phyloP scores from a whole-genome alignment of 805 yeast species.

The Yamadazyma sp. region DNA sequence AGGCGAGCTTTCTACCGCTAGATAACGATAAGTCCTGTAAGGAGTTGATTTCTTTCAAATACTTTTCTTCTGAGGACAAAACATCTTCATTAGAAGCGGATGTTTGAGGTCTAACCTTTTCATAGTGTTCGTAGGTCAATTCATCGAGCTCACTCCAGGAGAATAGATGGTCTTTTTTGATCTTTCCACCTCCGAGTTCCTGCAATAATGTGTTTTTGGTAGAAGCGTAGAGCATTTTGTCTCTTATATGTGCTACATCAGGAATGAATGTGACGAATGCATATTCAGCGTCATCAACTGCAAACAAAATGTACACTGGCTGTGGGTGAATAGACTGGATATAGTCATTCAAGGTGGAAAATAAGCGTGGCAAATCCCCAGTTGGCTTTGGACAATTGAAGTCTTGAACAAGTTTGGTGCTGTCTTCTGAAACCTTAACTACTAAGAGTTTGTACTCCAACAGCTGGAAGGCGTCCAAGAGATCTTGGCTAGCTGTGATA shows the following conservation, averaged over 20 bases:
- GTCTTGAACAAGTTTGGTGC: constrained; percentile 35
- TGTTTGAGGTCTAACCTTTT: constrained; percentile 12
- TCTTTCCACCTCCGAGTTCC: constrained; percentile 64
- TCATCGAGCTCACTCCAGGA: constrained; percentile 60
- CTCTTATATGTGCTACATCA: constrained; percentile 74
- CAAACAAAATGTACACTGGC: constrained; percentile 36
- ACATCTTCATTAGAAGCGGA: constrained; percentile 37
- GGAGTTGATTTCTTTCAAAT: constrained; percentile 44
- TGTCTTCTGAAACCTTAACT: constrained; percentile 32
- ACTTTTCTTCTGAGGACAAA: constrained; percentile 53
- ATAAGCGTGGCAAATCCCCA: constrained; percentile 16
- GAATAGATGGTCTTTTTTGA: constrained; percentile 40
- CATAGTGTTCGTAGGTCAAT: constrained; percentile 50
- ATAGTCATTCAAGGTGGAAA: constrained; percentile 23
- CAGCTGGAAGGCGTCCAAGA: constrained; percentile 28
- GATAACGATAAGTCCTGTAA: constrained; percentile 29
- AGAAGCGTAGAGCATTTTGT: constrained; percentile 93
- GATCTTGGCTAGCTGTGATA: constrained; percentile 33
- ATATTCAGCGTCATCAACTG: constrained; percentile 17
- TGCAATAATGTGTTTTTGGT: constrained; percentile 75
- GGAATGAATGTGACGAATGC: constrained; percentile 84
- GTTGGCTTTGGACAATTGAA: constrained; percentile 17
- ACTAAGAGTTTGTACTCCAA: constrained; percentile 25
- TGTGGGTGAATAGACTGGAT: constrained; percentile 29
- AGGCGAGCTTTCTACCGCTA: constrained; percentile 30